Percentiles rank a stretch among this genome's conserved stretches.
These are phyloP conservation scores for Fusarium avenaceum DNA, from an alignment of 2,329 filamentous ascomycete species.

Conservation along the genomic window DNA sequence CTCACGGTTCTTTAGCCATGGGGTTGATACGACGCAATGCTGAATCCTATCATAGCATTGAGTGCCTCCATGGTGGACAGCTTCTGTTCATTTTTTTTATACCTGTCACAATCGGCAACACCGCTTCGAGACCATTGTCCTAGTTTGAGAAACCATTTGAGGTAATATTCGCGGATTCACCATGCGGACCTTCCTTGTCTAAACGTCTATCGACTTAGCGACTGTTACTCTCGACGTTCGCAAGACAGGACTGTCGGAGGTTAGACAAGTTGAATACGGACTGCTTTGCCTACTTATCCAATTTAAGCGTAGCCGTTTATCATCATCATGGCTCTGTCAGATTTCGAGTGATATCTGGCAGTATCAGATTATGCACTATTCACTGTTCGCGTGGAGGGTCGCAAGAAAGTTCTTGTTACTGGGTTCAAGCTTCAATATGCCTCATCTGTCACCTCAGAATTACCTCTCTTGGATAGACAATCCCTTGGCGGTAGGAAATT, in stretches of 20 bases:
- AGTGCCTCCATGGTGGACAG: slow-evolving; percentile 24
- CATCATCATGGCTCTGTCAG: slow-evolving; percentile 7
- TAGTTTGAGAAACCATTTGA: slow-evolving; percentile 16
- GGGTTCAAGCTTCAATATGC: slow-evolving; percentile 12
- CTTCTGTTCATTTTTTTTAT: slow-evolving; percentile 2
- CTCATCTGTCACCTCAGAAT: slow-evolving; percentile 9
- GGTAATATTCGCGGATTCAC: slow-evolving; percentile 31
- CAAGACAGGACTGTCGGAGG: slow-evolving; percentile 15
- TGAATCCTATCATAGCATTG: slow-evolving; percentile 20
- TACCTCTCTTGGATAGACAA: slow-evolving; percentile 7
- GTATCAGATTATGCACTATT: slow-evolving; percentile 24
- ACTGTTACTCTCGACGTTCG: slow-evolving; percentile 7
- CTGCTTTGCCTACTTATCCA: background rate
- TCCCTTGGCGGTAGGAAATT: slow-evolving; percentile 17
- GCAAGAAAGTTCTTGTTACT: slow-evolving; percentile 41
- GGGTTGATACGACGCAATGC: slow-evolving; percentile 26
- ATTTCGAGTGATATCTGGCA: background rate
- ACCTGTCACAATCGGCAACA: slow-evolving; percentile 37
- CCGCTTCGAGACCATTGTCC: slow-evolving; percentile 3
- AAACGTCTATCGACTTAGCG: slow-evolving; percentile 4
- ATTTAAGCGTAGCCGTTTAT: background rate
- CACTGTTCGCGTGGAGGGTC: slow-evolving; percentile 15
- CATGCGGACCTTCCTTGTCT: slow-evolving; percentile 15
- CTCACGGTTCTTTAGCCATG: slow-evolving; percentile 25
- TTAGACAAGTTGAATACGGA: slow-evolving; percentile 10